phyloP scores from a whole-genome alignment of 306 rosid species.

The Morella rubra region DNA sequence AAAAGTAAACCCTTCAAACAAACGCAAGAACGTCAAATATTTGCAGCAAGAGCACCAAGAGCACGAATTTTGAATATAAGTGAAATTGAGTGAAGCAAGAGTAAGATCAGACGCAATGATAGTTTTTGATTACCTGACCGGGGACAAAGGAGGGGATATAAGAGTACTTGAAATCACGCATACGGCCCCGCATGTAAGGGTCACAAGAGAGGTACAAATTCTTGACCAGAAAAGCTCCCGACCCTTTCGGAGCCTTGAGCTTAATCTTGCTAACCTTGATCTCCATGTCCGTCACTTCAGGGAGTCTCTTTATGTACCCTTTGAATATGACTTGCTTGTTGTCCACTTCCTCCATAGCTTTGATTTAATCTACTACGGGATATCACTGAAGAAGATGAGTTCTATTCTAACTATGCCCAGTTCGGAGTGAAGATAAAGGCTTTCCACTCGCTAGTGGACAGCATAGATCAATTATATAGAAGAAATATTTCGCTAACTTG shows the following conservation, averaged over 20 bases:
- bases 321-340: slow-evolving; percentile 54
- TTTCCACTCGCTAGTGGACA: too few species aligned
- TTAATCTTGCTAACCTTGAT: slow-evolving; percentile 23
- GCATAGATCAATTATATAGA: too few species aligned
- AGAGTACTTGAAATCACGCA: slow-evolving; percentile 46
- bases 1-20: neutral
- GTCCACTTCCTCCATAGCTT: slow-evolving; percentile 25
- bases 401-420: too few species aligned
- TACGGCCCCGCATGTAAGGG: slow-evolving; percentile 59
- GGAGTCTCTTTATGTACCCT: slow-evolving; percentile 36
- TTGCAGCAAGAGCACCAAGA: neutral
- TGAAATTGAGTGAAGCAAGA: neutral
- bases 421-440: too few species aligned
- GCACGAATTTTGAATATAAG: neutral
- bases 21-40: neutral
- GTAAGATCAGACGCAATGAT: neutral
- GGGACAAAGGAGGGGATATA: slow-evolving; percentile 45
- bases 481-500: too few species aligned
- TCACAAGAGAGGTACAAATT: slow-evolving; percentile 60
- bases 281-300: slow-evolving; percentile 46
- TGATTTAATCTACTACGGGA: neutral
- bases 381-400: too few species aligned
- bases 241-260: slow-evolving; percentile 38
- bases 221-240: slow-evolving; percentile 41
- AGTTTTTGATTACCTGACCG: slow-evolving; percentile 39